Evolutionary conservation across 1,284 basidiomycete species (phyloP).

Genomic region (Pulveroboletus sp.): DNA sequence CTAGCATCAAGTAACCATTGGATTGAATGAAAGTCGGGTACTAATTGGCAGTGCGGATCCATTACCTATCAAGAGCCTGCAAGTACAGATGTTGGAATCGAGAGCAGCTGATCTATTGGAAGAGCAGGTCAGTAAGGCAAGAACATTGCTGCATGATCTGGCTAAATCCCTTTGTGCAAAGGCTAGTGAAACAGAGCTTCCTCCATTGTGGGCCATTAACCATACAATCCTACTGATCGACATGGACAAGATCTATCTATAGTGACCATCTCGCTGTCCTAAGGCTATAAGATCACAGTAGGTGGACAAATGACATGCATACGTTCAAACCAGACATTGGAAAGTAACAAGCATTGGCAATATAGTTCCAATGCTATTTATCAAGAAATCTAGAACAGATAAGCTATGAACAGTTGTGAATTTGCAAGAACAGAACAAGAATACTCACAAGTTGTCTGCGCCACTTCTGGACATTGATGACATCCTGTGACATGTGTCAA

Average conservation of each 20-base stretch:
- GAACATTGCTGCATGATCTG: conserved; percentile 10
- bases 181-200: conserved; percentile 30
- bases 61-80: not conserved
- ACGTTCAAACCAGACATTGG: not conserved
- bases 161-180: conserved; percentile 29
- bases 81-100: not conserved
- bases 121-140: not conserved
- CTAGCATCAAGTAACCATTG: conserved; percentile 27
- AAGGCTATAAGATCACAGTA: not conserved
- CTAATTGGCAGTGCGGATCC: not conserved
- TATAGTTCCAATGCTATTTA: conserved; percentile 39
- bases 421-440: conserved; percentile 34
- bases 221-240: conserved; percentile 38
- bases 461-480: conserved; percentile 37
- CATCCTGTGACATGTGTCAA: conserved; percentile 23
- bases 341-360: not conserved
- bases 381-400: conserved; percentile 28
- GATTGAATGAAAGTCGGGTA: not conserved
- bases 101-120: not conserved
- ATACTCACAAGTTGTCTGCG: conserved; percentile 38
- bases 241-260: not conserved
- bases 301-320: not conserved
- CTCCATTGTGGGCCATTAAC: conserved; percentile 37
- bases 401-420: conserved; percentile 24
- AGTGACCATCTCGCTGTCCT: not conserved